Evolutionary conservation across 78 protist species (phyloP).

Genomic region (Protostelium mycophagum): DNA sequence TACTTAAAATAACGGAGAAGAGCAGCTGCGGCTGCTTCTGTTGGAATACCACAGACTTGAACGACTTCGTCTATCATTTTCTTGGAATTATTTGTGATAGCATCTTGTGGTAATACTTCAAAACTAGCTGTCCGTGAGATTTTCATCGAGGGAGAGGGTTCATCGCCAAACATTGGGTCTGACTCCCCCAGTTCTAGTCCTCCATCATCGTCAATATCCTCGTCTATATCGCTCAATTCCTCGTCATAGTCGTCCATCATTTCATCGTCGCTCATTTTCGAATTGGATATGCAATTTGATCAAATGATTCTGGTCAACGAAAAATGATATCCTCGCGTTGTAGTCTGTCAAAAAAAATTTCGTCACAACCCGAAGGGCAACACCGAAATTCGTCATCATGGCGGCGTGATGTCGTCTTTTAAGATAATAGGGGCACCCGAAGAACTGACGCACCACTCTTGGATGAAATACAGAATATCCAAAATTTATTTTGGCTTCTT

Average conservation of each 20-base stretch:
- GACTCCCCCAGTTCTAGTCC: background rate
- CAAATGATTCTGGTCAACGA: no score
- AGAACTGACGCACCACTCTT: no score
- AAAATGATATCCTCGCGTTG: no score
- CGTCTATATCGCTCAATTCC: background rate
- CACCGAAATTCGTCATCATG: no score
- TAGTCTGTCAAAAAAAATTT: no score
- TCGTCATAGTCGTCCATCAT: background rate
- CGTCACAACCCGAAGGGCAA: no score
- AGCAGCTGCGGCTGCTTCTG: slow-evolving; percentile 35
- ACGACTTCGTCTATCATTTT: slow-evolving; percentile 49
- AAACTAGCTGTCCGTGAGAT: slow-evolving; percentile 11
- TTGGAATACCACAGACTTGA: slow-evolving; percentile 38
- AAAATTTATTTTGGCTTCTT: no score
- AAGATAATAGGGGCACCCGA: no score
- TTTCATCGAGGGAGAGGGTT: background rate
- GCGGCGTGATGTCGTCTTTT: no score
- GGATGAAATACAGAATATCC: no score
- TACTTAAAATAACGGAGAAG: slow-evolving; percentile 41
- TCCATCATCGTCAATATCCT: no score
- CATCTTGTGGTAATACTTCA: slow-evolving; percentile 34
- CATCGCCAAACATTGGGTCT: background rate
- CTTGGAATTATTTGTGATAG: slow-evolving; percentile 20
- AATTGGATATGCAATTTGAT: no score
- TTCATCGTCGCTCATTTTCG: background rate